A percentile compares a stretch with the other conserved stretches of the same genome.
Evolutionary conservation across 345 rosid species (phyloP).

Genomic region (Dipteronia sinensis): DNA sequence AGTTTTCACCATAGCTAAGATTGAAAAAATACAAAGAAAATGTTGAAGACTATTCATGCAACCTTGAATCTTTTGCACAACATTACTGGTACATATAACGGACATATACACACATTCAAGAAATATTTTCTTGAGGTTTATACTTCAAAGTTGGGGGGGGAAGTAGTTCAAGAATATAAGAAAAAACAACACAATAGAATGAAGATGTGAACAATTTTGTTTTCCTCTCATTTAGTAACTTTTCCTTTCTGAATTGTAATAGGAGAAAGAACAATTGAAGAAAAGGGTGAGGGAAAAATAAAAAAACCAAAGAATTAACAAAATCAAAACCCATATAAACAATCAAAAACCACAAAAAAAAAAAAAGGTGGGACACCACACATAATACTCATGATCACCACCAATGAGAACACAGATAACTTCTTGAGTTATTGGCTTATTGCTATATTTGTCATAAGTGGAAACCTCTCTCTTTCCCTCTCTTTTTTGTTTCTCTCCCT

Average conservation of each 20-base stretch:
- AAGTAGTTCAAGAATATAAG: no score
- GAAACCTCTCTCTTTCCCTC: conserved; percentile 12
- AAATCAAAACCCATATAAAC: conserved; percentile 26
- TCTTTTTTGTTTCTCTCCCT: conserved; percentile 10
- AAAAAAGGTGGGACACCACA: conserved; percentile 14
- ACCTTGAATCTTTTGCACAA: no score
- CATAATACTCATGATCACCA: conserved; percentile 25
- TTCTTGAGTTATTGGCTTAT: conserved; percentile 25
- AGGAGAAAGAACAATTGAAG: conserved; percentile 17
- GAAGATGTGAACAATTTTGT: background rate
- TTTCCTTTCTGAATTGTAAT: background rate
- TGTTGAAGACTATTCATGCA: no score
- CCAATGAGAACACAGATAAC: conserved; percentile 18
- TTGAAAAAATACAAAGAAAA: no score
- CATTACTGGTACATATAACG: no score
- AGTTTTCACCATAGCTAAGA: no score
- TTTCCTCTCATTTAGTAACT: conserved; percentile 12
- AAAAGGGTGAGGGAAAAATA: background rate
- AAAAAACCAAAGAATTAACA: conserved; percentile 18
- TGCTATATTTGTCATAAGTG: conserved; percentile 11
- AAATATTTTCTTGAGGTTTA: no score
- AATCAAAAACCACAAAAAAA: conserved; percentile 25
- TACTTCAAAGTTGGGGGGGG: no score
- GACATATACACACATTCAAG: no score
- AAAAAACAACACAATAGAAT: background rate